Conservation (phyloP, 352 stramenopile genomes). For the Peronospora farinosa region DNA sequence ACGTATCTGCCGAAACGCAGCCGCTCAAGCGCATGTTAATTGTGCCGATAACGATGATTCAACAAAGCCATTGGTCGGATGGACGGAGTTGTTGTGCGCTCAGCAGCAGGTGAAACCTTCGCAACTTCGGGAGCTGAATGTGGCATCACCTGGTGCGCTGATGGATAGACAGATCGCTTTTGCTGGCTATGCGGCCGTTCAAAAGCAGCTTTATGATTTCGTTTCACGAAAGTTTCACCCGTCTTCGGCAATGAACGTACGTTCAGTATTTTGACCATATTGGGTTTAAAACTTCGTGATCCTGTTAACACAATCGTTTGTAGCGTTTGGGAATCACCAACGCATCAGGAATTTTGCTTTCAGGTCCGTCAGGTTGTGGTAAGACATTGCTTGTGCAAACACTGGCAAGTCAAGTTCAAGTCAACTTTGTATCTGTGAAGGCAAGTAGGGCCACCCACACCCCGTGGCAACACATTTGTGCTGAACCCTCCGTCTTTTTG, state of each 20-base stretch:
- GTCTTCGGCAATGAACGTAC: constrained; percentile 54
- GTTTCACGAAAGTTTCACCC: constrained; percentile 63
- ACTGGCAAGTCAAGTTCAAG: constrained; percentile 48
- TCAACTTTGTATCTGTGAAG: constrained; percentile 83
- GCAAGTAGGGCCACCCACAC: constrained; percentile 25
- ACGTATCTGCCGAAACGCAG: constrained; percentile 58
- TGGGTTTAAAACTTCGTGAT: constrained; percentile 1
- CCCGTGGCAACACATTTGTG: background rate
- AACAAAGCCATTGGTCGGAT: constrained; percentile 19
- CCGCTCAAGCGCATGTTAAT: constrained; percentile 31
- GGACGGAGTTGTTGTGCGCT: constrained; percentile 39
- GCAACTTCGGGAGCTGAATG: constrained; percentile 68
- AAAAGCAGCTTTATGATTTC: constrained; percentile 59
- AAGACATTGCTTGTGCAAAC: constrained; percentile 76
- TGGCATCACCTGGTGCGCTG: constrained; percentile 43
- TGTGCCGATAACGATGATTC: background rate
- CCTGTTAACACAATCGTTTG: constrained; percentile 8
- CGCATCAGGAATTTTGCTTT: constrained; percentile 69
- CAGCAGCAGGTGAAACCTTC: constrained; percentile 63
- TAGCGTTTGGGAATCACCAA: constrained; percentile 61
- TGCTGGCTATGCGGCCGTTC: constrained; percentile 55
- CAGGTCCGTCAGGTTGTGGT: constrained; percentile 71
- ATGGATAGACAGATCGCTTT: constrained; percentile 29
- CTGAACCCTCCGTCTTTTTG: constrained; percentile 4
- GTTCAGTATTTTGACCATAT: constrained; percentile 4